Evolutionary conservation across 768 basidiomycete genomes (phyloP), one percentile per base, ranked within the genome.

Genomic region (Epithele typhae): DNA sequence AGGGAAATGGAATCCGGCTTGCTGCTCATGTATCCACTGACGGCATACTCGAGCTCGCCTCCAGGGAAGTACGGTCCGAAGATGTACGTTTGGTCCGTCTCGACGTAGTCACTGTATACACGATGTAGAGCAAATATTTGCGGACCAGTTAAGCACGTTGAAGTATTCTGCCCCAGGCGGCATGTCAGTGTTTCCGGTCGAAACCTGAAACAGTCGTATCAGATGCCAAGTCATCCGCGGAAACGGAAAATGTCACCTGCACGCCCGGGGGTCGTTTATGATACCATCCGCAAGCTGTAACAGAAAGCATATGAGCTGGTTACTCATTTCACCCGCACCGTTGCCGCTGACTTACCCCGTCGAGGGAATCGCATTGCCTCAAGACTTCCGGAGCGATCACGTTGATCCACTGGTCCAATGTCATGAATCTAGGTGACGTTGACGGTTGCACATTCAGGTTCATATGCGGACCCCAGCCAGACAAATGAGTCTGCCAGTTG

Each of bases 341-440:
- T 30, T 14, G 27, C 27, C 46, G 27, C 7, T 14, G 14, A 42
- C 49, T 38, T 15, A 63, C 57, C 19, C 64, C 64, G 40, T 66
- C 64, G 9, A 66, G 39, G 1, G 37, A 48, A 36, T 66, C 64
- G 37, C 64, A 66, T 42, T 64, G 64, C 14, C 48, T 53, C 40
- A 66, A 44, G 3, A 63, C 58, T 43, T 64, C 64, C 15, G 59
- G 46, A 10, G 55, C 54, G 30, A 66, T 59, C 25, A 60, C 46
- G 15, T 57, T 43, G 10, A 25, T 25, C 63, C 64, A 65, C 23
- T 49, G 22, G 4, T 49, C 32, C 0, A 44, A 22, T 0, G 57
- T 41, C 17, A 65, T 65, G 40, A 59, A 65, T 10, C 47, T 52
- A 3, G 49, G 27, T 10, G 53, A 49, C 18, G 45, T 30, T 7